phyloP scores from a whole-genome alignment of 495 filamentous ascomycete species.

The Penicillium diatomitis region DNA sequence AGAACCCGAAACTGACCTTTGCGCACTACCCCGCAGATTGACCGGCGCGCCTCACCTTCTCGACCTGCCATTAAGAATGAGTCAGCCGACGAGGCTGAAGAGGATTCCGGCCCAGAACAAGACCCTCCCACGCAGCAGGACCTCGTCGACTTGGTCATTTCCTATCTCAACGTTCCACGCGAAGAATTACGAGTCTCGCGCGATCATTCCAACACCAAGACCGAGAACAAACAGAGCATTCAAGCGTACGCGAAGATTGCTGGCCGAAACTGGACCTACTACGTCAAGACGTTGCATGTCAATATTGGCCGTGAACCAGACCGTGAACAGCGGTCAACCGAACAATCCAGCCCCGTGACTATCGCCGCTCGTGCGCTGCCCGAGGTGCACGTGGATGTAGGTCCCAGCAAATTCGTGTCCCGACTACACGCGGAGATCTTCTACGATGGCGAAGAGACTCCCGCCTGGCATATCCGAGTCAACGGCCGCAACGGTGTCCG shows the following conservation, averaged over 20 bases:
- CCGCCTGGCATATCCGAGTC: constrained; percentile 70
- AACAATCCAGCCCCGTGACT: constrained; percentile 36
- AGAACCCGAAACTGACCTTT: no score
- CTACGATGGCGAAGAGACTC: constrained; percentile 56
- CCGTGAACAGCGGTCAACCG: constrained; percentile 33
- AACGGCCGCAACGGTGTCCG: constrained; percentile 87
- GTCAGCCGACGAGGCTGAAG: constrained; percentile 33
- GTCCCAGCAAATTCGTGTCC: constrained; percentile 87
- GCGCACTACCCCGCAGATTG: constrained; percentile 20
- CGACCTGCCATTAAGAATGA: constrained; percentile 22
- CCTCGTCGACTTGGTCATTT: constrained; percentile 64
- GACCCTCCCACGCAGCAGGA: constrained; percentile 49
- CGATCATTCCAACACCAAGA: constrained; percentile 67
- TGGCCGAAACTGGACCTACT: constrained; percentile 90
- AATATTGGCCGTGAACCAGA: constrained; percentile 80
- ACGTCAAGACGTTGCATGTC: constrained; percentile 68
- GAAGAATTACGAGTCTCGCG: constrained; percentile 57
- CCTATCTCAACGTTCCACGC: constrained; percentile 51
- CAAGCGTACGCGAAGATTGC: constrained; percentile 91
- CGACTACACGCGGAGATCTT: constrained; percentile 78
- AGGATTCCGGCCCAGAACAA: constrained; percentile 41
- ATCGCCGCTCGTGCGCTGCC: constrained; percentile 37
- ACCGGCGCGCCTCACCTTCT: constrained; percentile 23
- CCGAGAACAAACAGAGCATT: constrained; percentile 59
- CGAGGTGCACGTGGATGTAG: constrained; percentile 80